These are phyloP conservation scores for Wolfiporia cocos DNA, from an alignment of 1,284 basidiomycete genomes.

Conservation along the genomic window DNA sequence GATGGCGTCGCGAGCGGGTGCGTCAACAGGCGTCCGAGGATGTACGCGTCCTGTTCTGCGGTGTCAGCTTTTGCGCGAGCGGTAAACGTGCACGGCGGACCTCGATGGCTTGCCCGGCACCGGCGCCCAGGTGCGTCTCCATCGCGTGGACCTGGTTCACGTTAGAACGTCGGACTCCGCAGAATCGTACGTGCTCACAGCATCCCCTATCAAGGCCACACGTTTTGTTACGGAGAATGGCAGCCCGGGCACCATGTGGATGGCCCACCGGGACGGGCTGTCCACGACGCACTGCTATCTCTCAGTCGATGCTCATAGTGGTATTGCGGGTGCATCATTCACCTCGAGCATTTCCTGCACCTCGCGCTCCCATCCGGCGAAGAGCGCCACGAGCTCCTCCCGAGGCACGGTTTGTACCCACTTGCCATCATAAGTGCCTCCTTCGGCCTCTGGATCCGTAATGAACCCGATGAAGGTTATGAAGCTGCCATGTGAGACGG, in stretches of 20 bases:
- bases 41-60: constrained; percentile 27
- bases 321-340: background rate
- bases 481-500: constrained; percentile 23
- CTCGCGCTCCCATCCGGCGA: constrained; percentile 32
- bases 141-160: constrained; percentile 43
- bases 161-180: background rate
- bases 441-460: constrained; percentile 30
- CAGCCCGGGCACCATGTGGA: constrained; percentile 33
- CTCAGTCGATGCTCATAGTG: background rate
- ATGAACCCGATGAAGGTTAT: constrained; percentile 35
- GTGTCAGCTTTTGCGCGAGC: background rate
- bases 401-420: constrained; percentile 29
- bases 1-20: constrained; percentile 17
- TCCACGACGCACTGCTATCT: constrained; percentile 30
- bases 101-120: constrained; percentile 51
- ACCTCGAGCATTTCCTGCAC: constrained; percentile 30
- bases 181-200: constrained; percentile 23
- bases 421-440: constrained; percentile 23
- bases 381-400: constrained; percentile 29
- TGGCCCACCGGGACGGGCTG: constrained; percentile 37
- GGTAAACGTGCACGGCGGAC: constrained; percentile 20
- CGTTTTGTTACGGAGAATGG: constrained; percentile 30
- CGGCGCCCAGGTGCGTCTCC: constrained; percentile 43
- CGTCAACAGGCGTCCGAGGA: constrained; percentile 29
- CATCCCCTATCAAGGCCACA: constrained; percentile 40